Conservation (phyloP, 2,329 filamentous ascomycete species). For the Fusarium papillatum region DNA sequence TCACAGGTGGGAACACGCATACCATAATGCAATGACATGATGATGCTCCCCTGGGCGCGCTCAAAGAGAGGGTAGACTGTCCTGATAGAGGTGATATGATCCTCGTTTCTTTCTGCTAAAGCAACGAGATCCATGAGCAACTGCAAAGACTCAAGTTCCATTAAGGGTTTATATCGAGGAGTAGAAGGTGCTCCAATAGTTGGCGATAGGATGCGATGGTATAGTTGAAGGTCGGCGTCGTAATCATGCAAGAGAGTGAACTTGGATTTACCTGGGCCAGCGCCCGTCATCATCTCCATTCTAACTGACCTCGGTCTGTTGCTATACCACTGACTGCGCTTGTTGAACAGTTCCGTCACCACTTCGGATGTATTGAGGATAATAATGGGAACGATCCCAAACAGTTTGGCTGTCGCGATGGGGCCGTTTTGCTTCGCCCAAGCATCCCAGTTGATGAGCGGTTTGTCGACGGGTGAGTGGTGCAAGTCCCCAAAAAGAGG, state of each 20-base stretch:
- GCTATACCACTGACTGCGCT: slow-evolving; percentile 37
- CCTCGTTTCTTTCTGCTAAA: not conserved
- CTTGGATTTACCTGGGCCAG: slow-evolving; percentile 29
- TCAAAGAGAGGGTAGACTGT: not conserved
- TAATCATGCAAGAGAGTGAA: slow-evolving; percentile 39
- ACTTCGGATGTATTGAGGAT: slow-evolving; percentile 36
- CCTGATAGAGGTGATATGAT: not conserved
- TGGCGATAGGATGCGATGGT: slow-evolving; percentile 53
- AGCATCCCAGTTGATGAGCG: slow-evolving; percentile 34
- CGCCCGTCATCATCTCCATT: slow-evolving; percentile 42
- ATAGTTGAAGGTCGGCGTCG: slow-evolving; percentile 47
- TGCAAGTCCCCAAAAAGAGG: not conserved
- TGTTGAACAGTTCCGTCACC: slow-evolving; percentile 34
- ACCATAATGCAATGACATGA: not conserved
- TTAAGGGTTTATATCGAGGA: not conserved
- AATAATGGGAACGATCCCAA: slow-evolving; percentile 35
- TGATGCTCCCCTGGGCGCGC: not conserved
- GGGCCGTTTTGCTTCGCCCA: slow-evolving; percentile 31
- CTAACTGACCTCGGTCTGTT: slow-evolving; percentile 36
- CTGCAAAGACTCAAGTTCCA: not conserved
- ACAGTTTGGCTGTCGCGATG: slow-evolving; percentile 31
- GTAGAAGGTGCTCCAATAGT: slow-evolving; percentile 36
- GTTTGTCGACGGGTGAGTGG: slow-evolving; percentile 31
- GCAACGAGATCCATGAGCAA: not conserved
- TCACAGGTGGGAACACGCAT: not conserved